A percentile compares a stretch with the other conserved stretches of the same genome.
These are phyloP conservation scores for Luffa acutangula DNA, from an alignment of 306 rosid species.

Conservation along the genomic window DNA sequence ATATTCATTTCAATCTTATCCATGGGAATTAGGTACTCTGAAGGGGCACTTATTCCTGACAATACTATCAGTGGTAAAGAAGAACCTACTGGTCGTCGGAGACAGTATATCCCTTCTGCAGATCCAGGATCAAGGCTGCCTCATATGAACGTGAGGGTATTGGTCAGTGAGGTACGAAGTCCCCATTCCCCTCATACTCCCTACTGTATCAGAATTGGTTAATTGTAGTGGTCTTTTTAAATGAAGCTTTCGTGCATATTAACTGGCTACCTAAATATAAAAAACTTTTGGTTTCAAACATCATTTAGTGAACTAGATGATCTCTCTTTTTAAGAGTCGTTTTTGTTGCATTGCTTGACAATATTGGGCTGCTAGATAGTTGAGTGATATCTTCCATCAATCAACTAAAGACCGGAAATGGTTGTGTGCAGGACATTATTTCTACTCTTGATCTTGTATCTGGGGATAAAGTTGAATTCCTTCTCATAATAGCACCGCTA, in stretches of 20 bases:
- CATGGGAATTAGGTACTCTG: constrained; percentile 44
- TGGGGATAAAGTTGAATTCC: constrained; percentile 54
- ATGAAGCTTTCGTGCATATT: background rate
- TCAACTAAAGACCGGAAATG: background rate
- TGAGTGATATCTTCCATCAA: background rate
- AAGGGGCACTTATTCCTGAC: constrained; percentile 66
- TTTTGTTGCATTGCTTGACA: background rate
- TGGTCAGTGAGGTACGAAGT: constrained; percentile 38
- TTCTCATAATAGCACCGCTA: constrained; percentile 60
- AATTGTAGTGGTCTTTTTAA: background rate
- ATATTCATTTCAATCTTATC: constrained; percentile 23
- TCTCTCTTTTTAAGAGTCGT: background rate
- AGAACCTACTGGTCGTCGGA: constrained; percentile 60
- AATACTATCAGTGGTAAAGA: constrained; percentile 24
- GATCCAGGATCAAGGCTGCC: constrained; percentile 85
- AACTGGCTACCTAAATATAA: background rate
- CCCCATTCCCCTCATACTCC: background rate
- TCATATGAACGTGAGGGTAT: constrained; percentile 57
- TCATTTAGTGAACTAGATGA: background rate
- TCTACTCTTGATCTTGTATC: constrained; percentile 72
- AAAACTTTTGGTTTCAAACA: background rate
- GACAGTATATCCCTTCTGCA: constrained; percentile 71
- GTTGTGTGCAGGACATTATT: constrained; percentile 33
- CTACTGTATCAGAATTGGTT: background rate
- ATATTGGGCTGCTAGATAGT: background rate